A percentile compares a stretch with the other conserved stretches of the same genome.
phyloP scores from a whole-genome alignment of 2,329 filamentous ascomycete species.

The Ceratocystis variospora region DNA sequence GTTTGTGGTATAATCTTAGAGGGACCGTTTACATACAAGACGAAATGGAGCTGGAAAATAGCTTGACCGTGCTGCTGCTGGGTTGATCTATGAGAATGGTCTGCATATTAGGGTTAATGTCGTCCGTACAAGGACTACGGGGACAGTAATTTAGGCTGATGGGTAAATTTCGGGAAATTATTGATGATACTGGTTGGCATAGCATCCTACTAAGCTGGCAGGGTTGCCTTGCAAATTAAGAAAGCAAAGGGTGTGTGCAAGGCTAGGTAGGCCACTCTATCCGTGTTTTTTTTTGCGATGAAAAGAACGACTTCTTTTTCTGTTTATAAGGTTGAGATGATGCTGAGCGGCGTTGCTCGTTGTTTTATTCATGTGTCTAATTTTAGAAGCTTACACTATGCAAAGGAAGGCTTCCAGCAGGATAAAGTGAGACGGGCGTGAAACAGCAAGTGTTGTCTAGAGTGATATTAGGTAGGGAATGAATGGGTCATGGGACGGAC shows the following conservation, averaged over 20 bases:
- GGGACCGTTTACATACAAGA: no score
- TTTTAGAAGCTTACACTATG: background rate
- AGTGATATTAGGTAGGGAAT: no score
- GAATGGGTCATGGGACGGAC: no score
- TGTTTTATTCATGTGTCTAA: background rate
- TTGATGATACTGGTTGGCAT: background rate
- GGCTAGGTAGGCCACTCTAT: background rate
- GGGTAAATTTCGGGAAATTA: background rate
- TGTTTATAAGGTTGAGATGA: background rate
- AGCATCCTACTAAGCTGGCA: background rate
- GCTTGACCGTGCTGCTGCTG: no score
- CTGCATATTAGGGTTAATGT: no score
- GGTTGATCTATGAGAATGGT: no score
- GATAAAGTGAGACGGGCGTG: constrained; percentile 11
- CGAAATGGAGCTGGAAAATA: no score
- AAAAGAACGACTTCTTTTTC: background rate
- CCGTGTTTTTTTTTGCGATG: background rate
- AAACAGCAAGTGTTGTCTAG: constrained; percentile 8
- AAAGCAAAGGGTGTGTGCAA: background rate
- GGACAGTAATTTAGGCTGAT: background rate
- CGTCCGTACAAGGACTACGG: background rate
- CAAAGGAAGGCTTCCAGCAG: background rate
- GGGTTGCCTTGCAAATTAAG: background rate
- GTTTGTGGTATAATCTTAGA: background rate
- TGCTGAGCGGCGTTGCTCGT: background rate